Percentiles rank a stretch among this genome's conserved stretches.
These are phyloP conservation scores for Wallemia mellicola DNA, from an alignment of 1,284 basidiomycete species.

Conservation along the genomic window DNA sequence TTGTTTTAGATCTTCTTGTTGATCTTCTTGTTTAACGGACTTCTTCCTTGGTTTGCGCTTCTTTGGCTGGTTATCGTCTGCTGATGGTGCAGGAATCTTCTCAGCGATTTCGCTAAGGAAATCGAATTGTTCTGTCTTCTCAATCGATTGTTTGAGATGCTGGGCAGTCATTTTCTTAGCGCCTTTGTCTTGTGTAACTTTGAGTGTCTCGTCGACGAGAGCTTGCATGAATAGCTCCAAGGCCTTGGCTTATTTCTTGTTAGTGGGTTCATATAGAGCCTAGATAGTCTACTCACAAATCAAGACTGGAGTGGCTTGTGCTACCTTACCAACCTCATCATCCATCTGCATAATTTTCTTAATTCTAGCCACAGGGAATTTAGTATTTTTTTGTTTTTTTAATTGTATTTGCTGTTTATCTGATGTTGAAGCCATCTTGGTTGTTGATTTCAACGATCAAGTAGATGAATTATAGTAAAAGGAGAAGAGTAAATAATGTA, in stretches of 20 bases:
- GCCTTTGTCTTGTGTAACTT: constrained; percentile 48
- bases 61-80: neutral
- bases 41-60: constrained; percentile 1
- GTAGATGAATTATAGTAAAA: too few species aligned
- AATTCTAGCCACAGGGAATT: constrained; percentile 57
- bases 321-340: constrained; percentile 96
- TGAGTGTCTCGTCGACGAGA: constrained; percentile 54
- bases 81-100: constrained; percentile 53
- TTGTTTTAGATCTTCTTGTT: too few species aligned
- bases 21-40: neutral
- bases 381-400: constrained; percentile 44
- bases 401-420: neutral
- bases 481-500: too few species aligned
- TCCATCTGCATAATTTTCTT: constrained; percentile 99
- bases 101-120: constrained; percentile 89
- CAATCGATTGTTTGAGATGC: constrained; percentile 88
- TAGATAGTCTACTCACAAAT: constrained; percentile 42
- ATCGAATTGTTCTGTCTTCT: constrained; percentile 66
- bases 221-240: constrained; percentile 74
- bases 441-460: too few species aligned
- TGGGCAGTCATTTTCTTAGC: constrained; percentile 76
- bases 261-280: neutral
- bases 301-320: constrained; percentile 81
- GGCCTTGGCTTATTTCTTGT: constrained; percentile 42
- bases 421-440: neutral